Base-by-base conservation (phyloP, 2,329 filamentous ascomycete genomes). In the Venturia asperata region DNA sequence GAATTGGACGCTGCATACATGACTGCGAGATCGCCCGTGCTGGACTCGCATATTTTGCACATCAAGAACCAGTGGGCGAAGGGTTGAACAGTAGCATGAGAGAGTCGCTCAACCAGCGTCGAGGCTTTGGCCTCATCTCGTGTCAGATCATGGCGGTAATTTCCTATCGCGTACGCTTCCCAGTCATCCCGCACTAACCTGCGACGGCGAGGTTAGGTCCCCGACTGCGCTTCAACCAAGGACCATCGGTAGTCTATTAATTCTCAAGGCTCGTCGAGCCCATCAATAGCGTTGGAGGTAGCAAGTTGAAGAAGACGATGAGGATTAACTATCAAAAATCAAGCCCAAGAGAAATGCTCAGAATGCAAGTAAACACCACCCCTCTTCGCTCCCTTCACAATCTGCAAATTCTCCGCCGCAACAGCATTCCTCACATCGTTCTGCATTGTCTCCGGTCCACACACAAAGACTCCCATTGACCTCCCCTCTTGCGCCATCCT, bases 341-440 rank as follows among this genome's bases (percentile, higher is more conserved):
- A 74, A 45, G 77, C 77, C 77, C 70, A 80, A 67, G 75, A 76
- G 67, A 82, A 82, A 64, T 78, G 74, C 70, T 82, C 80, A 27
- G 76, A 75, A 71, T 82, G 80, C 65, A 82, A 67, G 71, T 79
- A 81, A 1, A 81, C 72, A 41, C 77, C 75, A 42, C 71, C 71
- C 4, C 66, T 65, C 61, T 69, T 70, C 1, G 67, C 69, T 6
- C 70, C 73, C 21, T 68, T 74, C 9, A 79, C 34, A 15, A 78
- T 74, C 9, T 67, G 66, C 64, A 75, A 61, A 64, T 82, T 79
- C 49, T 75, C 76, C n/a, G 64, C 64, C 1, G 80, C 79, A 24
- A 79, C 79, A 9, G 78, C 79, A 70, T 80, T 78, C 1, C 78
- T 72, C 10, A 80, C 77, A 72, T 82, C 80, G 62, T 78, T 72